These are phyloP conservation scores for Setomelanomma holmii DNA, from an alignment of 2,329 filamentous ascomycete genomes.

Conservation along the genomic window DNA sequence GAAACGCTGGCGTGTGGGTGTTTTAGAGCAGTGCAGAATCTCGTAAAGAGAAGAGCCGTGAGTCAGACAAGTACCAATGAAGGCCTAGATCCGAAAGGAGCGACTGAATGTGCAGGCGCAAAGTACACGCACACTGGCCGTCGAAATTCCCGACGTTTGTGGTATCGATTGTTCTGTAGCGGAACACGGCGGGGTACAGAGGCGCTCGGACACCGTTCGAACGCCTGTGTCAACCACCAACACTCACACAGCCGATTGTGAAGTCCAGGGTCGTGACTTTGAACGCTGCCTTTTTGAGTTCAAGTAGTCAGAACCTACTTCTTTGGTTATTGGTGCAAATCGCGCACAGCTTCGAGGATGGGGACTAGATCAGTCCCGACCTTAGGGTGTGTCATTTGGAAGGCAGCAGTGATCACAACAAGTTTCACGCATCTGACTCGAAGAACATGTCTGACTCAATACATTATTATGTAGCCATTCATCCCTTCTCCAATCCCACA, in stretches of 20 bases:
- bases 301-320: too few species aligned
- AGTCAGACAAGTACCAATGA: slow-evolving; percentile 32
- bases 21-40: neutral
- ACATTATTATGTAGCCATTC: slow-evolving; percentile 5
- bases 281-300: too few species aligned
- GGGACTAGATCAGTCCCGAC: too few species aligned
- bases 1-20: neutral
- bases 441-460: neutral
- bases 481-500: slow-evolving; percentile 2
- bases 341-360: too few species aligned
- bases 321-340: too few species aligned
- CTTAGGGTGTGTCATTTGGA: too few species aligned
- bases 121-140: slow-evolving; percentile 37
- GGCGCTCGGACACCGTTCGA: neutral
- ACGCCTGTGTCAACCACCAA: neutral
- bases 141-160: slow-evolving; percentile 31
- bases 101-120: slow-evolving; percentile 19
- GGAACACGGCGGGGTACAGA: slow-evolving; percentile 19
- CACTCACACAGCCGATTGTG: too few species aligned
- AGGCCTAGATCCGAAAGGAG: slow-evolving; percentile 34
- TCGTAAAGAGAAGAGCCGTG: slow-evolving; percentile 15
- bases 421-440: neutral
- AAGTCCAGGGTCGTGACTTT: too few species aligned
- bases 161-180: slow-evolving; percentile 26
- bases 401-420: too few species aligned